These are phyloP conservation scores for Hyphopichia wangnamkhiaoensis DNA, from an alignment of 1,139 yeast species.

Conservation along the genomic window DNA sequence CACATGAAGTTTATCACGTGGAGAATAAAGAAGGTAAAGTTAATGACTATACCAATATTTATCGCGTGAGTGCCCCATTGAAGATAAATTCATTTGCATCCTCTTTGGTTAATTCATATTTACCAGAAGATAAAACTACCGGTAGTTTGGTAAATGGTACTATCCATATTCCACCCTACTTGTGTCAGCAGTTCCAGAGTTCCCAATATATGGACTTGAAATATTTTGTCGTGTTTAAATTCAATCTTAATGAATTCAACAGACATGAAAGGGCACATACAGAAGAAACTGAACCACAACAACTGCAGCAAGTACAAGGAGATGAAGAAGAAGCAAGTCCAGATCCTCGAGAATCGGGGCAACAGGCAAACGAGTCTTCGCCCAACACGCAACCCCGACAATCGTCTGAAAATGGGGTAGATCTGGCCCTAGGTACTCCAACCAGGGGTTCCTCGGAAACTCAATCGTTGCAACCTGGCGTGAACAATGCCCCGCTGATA, in stretches of 20 bases:
- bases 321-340: background rate
- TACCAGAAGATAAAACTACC: conserved; percentile 9
- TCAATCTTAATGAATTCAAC: conserved; percentile 32
- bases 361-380: background rate
- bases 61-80: conserved; percentile 38
- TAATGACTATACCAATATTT: conserved; percentile 26
- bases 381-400: too few species aligned
- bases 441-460: background rate
- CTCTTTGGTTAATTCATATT: conserved; percentile 21
- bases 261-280: conserved; percentile 2
- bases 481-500: background rate
- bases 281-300: conserved; percentile 1
- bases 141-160: conserved; percentile 22
- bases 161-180: conserved; percentile 32
- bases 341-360: background rate
- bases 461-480: background rate
- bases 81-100: conserved; percentile 38
- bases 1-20: conserved; percentile 39
- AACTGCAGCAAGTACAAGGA: background rate
- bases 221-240: conserved; percentile 40
- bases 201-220: conserved; percentile 38
- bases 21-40: conserved; percentile 11
- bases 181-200: conserved; percentile 42
- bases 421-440: background rate
- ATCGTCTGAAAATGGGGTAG: too few species aligned